Conservation (phyloP, 2,329 filamentous ascomycete species). For the Sclerotinia glacialis region DNA sequence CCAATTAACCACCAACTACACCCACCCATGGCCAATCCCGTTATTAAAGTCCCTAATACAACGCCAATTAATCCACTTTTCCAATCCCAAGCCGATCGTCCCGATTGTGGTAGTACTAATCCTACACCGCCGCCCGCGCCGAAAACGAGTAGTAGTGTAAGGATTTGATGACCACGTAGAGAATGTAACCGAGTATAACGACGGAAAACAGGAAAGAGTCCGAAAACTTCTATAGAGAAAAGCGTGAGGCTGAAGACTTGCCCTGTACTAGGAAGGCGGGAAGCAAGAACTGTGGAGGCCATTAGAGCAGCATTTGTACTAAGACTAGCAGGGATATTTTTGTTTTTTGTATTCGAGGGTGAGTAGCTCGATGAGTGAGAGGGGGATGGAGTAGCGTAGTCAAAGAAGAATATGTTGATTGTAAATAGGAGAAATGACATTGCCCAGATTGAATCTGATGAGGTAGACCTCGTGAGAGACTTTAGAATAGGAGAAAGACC, state of each 20-base stretch:
- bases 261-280: constrained; percentile 80
- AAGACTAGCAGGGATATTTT: constrained; percentile 55
- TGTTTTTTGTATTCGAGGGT: constrained; percentile 25
- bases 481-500: constrained; percentile 94
- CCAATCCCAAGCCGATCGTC: constrained; percentile 47
- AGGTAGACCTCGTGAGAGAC: constrained; percentile 90
- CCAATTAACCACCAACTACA: constrained; percentile 99
- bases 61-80: constrained; percentile 57
- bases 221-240: constrained; percentile 96
- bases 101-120: constrained; percentile 50
- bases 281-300: constrained; percentile 92
- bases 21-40: constrained; percentile 78
- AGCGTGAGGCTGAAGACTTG: constrained; percentile 94
- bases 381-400: constrained; percentile 65
- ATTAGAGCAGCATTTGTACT: constrained; percentile 96
- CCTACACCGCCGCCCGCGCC: constrained; percentile 78
- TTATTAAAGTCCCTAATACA: constrained; percentile 70
- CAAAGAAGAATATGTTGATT: constrained; percentile 97
- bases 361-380: constrained; percentile 48
- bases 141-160: constrained; percentile 74
- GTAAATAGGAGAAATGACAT: constrained; percentile 89
- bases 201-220: constrained; percentile 95
- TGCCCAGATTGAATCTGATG: constrained; percentile 94
- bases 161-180: constrained; percentile 73
- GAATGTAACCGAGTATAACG: constrained; percentile 79